These are phyloP conservation scores for Dorcoceras hygrometricum DNA, from an alignment of 257 asterid genomes.

Conservation along the genomic window DNA sequence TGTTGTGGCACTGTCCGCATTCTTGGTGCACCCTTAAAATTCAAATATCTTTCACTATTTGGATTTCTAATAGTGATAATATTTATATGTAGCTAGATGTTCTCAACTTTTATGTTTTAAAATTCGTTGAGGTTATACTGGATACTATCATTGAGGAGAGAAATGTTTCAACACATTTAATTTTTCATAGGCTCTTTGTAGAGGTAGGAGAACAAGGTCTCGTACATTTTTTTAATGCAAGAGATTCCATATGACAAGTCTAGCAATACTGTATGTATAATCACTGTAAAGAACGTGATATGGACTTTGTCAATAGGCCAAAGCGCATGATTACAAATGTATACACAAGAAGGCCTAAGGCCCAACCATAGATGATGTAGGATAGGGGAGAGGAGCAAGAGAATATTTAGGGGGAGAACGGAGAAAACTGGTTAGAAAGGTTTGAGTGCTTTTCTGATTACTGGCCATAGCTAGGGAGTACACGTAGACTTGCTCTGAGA, in stretches of 20 bases:
- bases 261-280: background rate
- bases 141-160: background rate
- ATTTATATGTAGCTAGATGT: background rate
- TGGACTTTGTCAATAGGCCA: no score
- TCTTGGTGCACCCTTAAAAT: background rate
- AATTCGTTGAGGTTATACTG: conserved; percentile 1
- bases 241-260: background rate
- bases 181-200: conserved; percentile 1
- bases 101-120: conserved; percentile 8
- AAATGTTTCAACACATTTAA: conserved; percentile 5
- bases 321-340: no score
- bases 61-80: background rate
- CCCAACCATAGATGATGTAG: no score
- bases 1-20: background rate
- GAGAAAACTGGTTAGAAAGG: no score
- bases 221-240: background rate
- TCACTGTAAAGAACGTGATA: background rate
- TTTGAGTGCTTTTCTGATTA: no score
- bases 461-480: no score
- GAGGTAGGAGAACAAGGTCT: conserved; percentile 9
- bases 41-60: background rate
- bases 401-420: no score
- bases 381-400: no score
- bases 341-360: no score
- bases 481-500: no score